phyloP scores from a whole-genome alignment of 495 filamentous ascomycete genomes.

The Daldinia caldariorum region DNA sequence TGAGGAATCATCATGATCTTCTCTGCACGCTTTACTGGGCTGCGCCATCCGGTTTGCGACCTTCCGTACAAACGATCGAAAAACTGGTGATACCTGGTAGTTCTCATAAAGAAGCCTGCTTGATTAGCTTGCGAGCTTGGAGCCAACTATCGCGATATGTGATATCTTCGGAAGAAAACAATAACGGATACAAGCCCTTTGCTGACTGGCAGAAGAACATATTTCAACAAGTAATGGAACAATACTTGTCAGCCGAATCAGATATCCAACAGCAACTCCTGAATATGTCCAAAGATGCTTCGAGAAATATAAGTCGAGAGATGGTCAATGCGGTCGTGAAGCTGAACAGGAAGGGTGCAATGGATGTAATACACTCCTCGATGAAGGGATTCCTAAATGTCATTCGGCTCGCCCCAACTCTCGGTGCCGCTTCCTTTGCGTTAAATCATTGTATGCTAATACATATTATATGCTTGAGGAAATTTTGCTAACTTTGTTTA shows the following conservation, averaged over 20 bases:
- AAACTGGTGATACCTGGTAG: constrained; percentile 79
- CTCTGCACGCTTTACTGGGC: constrained; percentile 89
- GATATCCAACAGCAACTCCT: constrained; percentile 61
- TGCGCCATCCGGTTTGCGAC: constrained; percentile 75
- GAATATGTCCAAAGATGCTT: constrained; percentile 50
- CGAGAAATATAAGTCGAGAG: constrained; percentile 50
- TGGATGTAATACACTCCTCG: constrained; percentile 56
- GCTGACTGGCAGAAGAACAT: constrained; percentile 73
- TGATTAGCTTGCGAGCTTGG: constrained; percentile 86
- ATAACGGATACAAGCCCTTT: constrained; percentile 65
- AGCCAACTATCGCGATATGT: constrained; percentile 79
- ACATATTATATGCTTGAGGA: background rate
- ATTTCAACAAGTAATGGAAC: constrained; percentile 59
- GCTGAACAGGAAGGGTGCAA: constrained; percentile 56
- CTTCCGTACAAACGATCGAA: constrained; percentile 74
- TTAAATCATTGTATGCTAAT: constrained; percentile 52
- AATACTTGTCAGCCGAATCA: constrained; percentile 59
- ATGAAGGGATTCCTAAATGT: constrained; percentile 55
- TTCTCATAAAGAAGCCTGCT: constrained; percentile 87
- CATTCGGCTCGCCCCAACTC: constrained; percentile 48
- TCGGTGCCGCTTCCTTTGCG: constrained; percentile 51
- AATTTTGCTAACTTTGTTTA: constrained; percentile 26
- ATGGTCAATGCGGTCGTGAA: constrained; percentile 55
- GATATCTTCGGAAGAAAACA: constrained; percentile 66
- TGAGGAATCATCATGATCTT: constrained; percentile 94